Percentiles rank a stretch among this genome's conserved stretches.
Conservation (phyloP, 2,329 filamentous ascomycete genomes). For the Paecilomyces fulvus region DNA sequence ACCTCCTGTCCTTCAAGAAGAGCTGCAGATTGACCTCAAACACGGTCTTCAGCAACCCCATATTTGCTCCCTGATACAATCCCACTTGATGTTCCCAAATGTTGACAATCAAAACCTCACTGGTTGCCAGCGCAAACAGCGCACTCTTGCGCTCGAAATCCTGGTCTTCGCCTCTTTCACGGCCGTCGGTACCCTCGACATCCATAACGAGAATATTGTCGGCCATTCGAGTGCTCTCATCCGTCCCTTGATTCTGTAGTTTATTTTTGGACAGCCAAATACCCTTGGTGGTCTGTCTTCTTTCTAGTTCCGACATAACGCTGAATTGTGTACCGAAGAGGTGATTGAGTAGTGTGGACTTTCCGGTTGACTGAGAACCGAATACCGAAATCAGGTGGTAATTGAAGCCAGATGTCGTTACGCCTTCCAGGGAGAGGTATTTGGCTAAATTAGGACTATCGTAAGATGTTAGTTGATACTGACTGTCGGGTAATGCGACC, state of each 20-base stretch:
- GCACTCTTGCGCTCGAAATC: constrained; percentile 99
- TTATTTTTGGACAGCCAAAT: constrained; percentile 99
- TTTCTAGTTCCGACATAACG: constrained; percentile 92
- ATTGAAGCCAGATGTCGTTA: constrained; percentile 89
- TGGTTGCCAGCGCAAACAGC: constrained; percentile 91
- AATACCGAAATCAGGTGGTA: constrained; percentile 99
- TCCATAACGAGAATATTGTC: constrained; percentile 99
- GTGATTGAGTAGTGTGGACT: constrained; percentile 92
- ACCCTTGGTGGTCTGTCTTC: constrained; percentile 94
- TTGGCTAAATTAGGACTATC: constrained; percentile 64
- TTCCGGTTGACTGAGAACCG: constrained; percentile 95
- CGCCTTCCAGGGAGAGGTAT: constrained; percentile 71
- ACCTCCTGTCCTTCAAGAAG: constrained; percentile 93
- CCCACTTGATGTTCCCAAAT: constrained; percentile 99
- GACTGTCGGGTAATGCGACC: background rate
- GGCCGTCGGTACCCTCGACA: constrained; percentile 92
- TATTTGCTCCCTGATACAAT: constrained; percentile 95
- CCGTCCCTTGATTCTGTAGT: constrained; percentile 35
- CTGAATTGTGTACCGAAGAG: constrained; percentile 94
- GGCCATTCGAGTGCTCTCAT: constrained; percentile 60
- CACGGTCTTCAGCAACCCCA: constrained; percentile 96
- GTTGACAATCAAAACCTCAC: constrained; percentile 95
- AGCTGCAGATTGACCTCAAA: constrained; percentile 98
- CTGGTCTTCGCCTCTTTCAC: constrained; percentile 94
- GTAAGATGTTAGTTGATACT: constrained; percentile 7